Base-by-base conservation (phyloP, 2,329 filamentous ascomycete genomes). In the Blastomyces emzantsi region DNA sequence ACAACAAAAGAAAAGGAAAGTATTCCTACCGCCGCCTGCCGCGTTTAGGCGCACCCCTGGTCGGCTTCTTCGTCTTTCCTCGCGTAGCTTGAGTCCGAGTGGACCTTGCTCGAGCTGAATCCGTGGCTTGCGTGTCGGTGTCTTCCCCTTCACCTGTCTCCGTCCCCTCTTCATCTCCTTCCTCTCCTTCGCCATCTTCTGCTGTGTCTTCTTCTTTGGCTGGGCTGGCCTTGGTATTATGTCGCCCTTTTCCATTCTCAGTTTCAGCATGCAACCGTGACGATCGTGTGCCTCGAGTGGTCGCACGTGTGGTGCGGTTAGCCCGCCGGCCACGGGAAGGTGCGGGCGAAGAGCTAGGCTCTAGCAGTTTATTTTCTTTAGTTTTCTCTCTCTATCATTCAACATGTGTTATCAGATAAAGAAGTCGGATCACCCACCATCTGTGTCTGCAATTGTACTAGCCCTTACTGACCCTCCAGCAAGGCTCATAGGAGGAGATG, bases 391-490 rank as follows among this genome's bases (percentile, higher is more conserved):
- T 61, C 8, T 45, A 28, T 49, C 28, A 62, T 51, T 30, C 36
- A 52, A 56, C 28, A 36, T 6, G 36, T 36, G 58, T 39, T 41
- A 59, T 51, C 61, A 15, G 62, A 64, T 19, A n/a, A 33, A 43
- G 19, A n/a, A 45, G 6, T 22, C 52, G 25, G 55, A 51, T 43
- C 60, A 66, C 73, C 66, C 68, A 79, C 79, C 79, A 71, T 81
- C 79, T 61, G 79, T 80, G 63, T 80, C 77, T 57, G 76, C 78
- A 30, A 78, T 73, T 11, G 77, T 80, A 65, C 79, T 81, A 33
- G 75, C 75, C 64, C 77, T 72, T 64, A 74, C 71, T 4, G 78
- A 78, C 22, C 74, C 73, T 4, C 69, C 70, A 22, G 68, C 71
- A 25, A 68, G 68, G 65, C 73, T 77, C 9, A 70, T 70, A 5